Conservation (phyloP, 768 basidiomycete genomes). For the Myochromella boudieri region DNA sequence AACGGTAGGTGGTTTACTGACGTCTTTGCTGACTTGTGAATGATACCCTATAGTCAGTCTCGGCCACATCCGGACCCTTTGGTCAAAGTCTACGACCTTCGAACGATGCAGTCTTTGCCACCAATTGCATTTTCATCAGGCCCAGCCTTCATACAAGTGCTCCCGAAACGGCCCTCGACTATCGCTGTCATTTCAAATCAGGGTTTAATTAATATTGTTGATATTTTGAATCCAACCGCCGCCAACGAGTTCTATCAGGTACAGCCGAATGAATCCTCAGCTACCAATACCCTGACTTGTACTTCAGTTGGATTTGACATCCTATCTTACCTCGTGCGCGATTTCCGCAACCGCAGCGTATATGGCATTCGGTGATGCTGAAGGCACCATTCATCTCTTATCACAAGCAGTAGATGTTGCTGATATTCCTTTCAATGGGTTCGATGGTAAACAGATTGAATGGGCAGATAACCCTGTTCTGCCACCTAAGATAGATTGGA, state of each 20-base stretch:
- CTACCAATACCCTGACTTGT: slow-evolving; percentile 7
- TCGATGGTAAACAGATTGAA: slow-evolving; percentile 81
- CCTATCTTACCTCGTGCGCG: slow-evolving; percentile 78
- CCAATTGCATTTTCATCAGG: slow-evolving; percentile 87
- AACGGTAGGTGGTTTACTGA: slow-evolving; percentile 47
- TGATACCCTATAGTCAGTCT: slow-evolving; percentile 58
- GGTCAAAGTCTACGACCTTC: slow-evolving; percentile 90
- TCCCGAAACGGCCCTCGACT: slow-evolving; percentile 75
- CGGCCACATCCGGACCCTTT: slow-evolving; percentile 88
- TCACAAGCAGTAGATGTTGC: slow-evolving; percentile 67
- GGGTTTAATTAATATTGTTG: slow-evolving; percentile 84
- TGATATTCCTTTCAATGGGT: slow-evolving; percentile 81
- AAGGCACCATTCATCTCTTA: slow-evolving; percentile 80
- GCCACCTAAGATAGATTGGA: slow-evolving; percentile 77
- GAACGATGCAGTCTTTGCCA: slow-evolving; percentile 78
- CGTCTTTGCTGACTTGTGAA: background rate
- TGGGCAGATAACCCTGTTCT: slow-evolving; percentile 78
- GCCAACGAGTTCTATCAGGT: slow-evolving; percentile 83
- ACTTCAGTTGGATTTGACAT: slow-evolving; percentile 62
- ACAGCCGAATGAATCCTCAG: slow-evolving; percentile 9
- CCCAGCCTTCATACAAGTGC: slow-evolving; percentile 80
- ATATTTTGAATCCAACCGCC: slow-evolving; percentile 69
- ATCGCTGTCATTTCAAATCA: slow-evolving; percentile 76
- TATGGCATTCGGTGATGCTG: slow-evolving; percentile 88
- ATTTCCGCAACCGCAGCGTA: slow-evolving; percentile 88